Conservation (phyloP, 176 grass and related monocot genomes). For the Olyra latifolia region DNA sequence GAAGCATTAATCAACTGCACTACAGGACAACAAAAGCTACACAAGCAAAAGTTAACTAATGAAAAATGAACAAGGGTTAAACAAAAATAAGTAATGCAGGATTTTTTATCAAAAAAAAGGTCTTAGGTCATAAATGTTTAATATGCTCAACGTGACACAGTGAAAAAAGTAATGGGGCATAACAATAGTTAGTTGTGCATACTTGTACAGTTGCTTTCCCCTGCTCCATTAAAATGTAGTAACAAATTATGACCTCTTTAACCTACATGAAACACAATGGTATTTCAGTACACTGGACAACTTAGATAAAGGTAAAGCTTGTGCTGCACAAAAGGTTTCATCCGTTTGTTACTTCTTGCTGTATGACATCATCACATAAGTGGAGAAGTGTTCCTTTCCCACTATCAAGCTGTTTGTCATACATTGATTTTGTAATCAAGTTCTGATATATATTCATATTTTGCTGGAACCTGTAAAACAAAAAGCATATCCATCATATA, state of each 20-base stretch:
- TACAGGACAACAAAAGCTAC: background rate
- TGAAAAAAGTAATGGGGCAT: background rate
- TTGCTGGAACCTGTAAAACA: conserved; percentile 73
- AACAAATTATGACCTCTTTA: conserved; percentile 87
- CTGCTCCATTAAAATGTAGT: conserved; percentile 89
- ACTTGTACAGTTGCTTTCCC: conserved; percentile 68
- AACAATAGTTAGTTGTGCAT: conserved; percentile 20
- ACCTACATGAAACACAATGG: conserved; percentile 42
- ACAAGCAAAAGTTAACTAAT: background rate
- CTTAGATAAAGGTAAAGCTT: conserved; percentile 1
- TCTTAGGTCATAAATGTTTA: background rate
- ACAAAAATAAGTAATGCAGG: background rate
- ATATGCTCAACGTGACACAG: background rate
- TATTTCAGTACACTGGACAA: conserved; percentile 2
- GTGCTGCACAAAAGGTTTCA: conserved; percentile 5
- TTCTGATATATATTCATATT: conserved; percentile 90
- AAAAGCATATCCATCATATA: conserved; percentile 34
- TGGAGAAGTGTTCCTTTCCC: conserved; percentile 96
- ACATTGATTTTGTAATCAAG: conserved; percentile 90
- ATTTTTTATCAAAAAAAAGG: background rate
- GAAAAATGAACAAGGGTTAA: background rate
- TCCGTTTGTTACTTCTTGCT: conserved; percentile 77
- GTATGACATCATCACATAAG: conserved; percentile 93
- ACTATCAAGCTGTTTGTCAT: conserved; percentile 97
- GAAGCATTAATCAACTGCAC: background rate